phyloP scores from a whole-genome alignment of 345 rosid species.

The Fremontodendron californicum region DNA sequence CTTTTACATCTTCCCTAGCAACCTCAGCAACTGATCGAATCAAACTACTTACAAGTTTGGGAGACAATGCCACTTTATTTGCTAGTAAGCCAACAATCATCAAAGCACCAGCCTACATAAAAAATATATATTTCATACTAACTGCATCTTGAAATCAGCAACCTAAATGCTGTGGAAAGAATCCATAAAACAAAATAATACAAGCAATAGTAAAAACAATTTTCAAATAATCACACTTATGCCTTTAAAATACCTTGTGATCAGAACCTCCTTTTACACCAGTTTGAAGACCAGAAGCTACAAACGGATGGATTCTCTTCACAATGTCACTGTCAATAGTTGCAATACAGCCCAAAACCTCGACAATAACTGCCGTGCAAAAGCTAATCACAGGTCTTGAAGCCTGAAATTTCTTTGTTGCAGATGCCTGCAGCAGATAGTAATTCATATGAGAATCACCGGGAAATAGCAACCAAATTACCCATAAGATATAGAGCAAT shows the following conservation, averaged over 20 bases:
- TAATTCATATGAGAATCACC: conserved; percentile 8
- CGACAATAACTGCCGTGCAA: conserved; percentile 80
- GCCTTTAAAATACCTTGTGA: conserved; percentile 59
- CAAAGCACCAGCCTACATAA: conserved; percentile 78
- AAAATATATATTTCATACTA: conserved; percentile 11
- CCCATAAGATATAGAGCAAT: background rate
- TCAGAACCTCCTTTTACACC: conserved; percentile 54
- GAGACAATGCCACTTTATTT: conserved; percentile 56
- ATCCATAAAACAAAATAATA: background rate
- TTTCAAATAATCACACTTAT: background rate
- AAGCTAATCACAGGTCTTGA: conserved; percentile 61
- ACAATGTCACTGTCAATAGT: conserved; percentile 60
- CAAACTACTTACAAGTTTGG: conserved; percentile 68
- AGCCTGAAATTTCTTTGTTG: conserved; percentile 60
- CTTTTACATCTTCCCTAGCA: conserved; percentile 60
- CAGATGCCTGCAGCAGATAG: conserved; percentile 55
- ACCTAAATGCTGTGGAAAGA: background rate
- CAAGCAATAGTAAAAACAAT: background rate
- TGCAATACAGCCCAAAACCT: conserved; percentile 58
- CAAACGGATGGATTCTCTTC: conserved; percentile 76
- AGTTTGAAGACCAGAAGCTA: conserved; percentile 63
- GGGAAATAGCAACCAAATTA: conserved; percentile 13
- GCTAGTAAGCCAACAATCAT: conserved; percentile 80
- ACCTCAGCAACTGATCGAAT: conserved; percentile 64
- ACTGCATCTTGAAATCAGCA: conserved; percentile 2